Evolutionary conservation across 2,329 filamentous ascomycete species (phyloP).

Genomic region (Corinectria fuckeliana): DNA sequence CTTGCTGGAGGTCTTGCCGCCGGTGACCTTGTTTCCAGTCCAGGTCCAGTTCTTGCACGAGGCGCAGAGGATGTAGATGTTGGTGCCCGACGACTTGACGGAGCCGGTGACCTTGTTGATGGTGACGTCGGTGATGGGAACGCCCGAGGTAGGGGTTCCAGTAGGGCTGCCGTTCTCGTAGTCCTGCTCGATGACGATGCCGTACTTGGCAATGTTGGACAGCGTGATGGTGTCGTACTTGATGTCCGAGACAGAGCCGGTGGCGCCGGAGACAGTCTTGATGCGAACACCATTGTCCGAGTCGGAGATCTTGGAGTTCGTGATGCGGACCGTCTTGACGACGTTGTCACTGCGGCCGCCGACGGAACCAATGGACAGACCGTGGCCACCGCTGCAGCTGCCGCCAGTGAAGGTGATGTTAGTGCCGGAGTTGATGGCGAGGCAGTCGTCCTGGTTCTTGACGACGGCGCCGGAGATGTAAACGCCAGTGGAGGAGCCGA

Average conservation of each 20-base stretch:
- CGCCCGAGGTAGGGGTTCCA: slow-evolving; percentile 53
- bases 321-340: slow-evolving; percentile 58
- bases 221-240: slow-evolving; percentile 53
- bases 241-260: slow-evolving; percentile 51
- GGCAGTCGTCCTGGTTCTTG: slow-evolving; percentile 68
- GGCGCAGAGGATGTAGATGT: slow-evolving; percentile 62
- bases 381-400: slow-evolving; percentile 53
- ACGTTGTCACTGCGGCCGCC: slow-evolving; percentile 58
- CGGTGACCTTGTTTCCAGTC: slow-evolving; percentile 55
- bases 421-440: slow-evolving; percentile 62
- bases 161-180: slow-evolving; percentile 56
- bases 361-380: slow-evolving; percentile 51
- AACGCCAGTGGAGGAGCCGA: slow-evolving; percentile 56
- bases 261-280: slow-evolving; percentile 56
- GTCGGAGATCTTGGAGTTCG: slow-evolving; percentile 56
- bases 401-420: slow-evolving; percentile 54
- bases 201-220: slow-evolving; percentile 49
- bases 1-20: slow-evolving; percentile 50
- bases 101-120: slow-evolving; percentile 52
- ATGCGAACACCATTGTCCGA: slow-evolving; percentile 60
- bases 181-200: slow-evolving; percentile 50
- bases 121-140: slow-evolving; percentile 60
- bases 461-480: slow-evolving; percentile 59
- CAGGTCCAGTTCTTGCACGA: slow-evolving; percentile 59
- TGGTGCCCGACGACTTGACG: slow-evolving; percentile 47